Evolutionary conservation across 495 filamentous ascomycete species (phyloP), one percentile per base, ranked within the genome.

Genomic region (Hamigera avellanea): DNA sequence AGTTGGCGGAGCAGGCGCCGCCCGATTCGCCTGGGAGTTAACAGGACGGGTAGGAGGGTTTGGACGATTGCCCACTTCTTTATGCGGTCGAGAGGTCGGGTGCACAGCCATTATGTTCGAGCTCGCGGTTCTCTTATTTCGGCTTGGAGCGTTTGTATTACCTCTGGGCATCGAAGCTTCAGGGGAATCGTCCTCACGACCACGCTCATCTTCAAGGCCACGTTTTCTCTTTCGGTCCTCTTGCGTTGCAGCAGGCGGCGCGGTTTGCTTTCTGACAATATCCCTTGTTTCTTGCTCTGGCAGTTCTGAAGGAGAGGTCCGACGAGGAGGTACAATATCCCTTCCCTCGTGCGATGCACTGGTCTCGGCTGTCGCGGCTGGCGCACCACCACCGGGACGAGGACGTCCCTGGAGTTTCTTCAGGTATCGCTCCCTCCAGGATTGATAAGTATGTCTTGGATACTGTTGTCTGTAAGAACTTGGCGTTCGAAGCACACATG

Each of bases 381-480:
- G 40, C 32, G 26, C 42, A 34, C 32, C 49, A 21, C 59, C 53
- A 8, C 64, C 64, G 39, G 67, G 61, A 8, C 61, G 52, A 33
- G 67, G 54, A 19, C 43, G 55, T 18, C 59, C 58, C 32, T 57
- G 59, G 4, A 86, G 40, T 10, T 62, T 51, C 47, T 79, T 85
- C 14, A 80, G 35, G 50, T 76, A 86, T 3, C 78, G 70, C 54
- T 76, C 69, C 36, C 80, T 70, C 77, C 78, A 86, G 2, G 81
- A 80, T 49, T 86, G 79, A 44, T 59, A 76, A 12, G 82, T 69
- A 51, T 87, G 83, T 19, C 67, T 57, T 9, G 74, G 66, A 42
- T 79, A 68, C 78, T 83, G 40, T 17, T 15, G 12, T 13, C 18
- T 8, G 19, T 14, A 13, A 17, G 4, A 17, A n/a, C 14, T 46